phyloP scores from a whole-genome alignment of 345 rosid species.

The Leavenworthia alabamica region DNA sequence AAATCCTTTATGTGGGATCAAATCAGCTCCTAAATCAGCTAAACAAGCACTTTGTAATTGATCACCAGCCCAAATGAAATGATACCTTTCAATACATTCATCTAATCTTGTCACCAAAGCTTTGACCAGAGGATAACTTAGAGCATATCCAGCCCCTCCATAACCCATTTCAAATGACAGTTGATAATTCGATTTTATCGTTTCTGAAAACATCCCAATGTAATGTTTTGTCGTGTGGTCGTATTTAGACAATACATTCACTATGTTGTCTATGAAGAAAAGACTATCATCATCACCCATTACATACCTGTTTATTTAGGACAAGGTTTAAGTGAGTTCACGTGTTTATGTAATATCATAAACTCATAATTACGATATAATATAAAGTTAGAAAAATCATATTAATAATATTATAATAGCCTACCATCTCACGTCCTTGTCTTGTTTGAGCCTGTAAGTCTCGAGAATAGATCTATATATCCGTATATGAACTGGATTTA shows the following conservation, averaged over 20 bases:
- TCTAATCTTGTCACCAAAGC: constrained; percentile 38
- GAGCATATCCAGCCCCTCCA: constrained; percentile 67
- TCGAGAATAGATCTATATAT: constrained; percentile 45
- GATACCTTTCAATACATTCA: constrained; percentile 46
- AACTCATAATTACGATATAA: too few species aligned
- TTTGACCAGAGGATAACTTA: constrained; percentile 50
- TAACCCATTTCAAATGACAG: constrained; percentile 52
- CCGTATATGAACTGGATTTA: constrained; percentile 21
- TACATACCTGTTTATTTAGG: constrained; percentile 33
- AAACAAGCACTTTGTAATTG: constrained; percentile 36
- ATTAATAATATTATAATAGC: not conserved
- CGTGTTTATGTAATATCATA: not conserved
- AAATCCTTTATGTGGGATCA: constrained; percentile 41
- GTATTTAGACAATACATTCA: constrained; percentile 38
- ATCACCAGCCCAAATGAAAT: constrained; percentile 34
- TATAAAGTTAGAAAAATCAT: not conserved
- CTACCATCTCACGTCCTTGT: constrained; percentile 37
- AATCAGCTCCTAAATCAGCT: constrained; percentile 45
- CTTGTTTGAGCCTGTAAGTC: constrained; percentile 29
- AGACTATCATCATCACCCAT: constrained; percentile 57
- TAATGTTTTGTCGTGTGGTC: constrained; percentile 46
- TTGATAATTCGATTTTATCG: constrained; percentile 28
- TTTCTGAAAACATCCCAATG: constrained; percentile 48
- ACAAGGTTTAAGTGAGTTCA: not conserved
- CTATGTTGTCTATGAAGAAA: constrained; percentile 45